Evolutionary conservation across 176 grass and related monocot species (phyloP), one percentile per base, ranked within the genome.

Genomic region (Elymus sibiricus): DNA sequence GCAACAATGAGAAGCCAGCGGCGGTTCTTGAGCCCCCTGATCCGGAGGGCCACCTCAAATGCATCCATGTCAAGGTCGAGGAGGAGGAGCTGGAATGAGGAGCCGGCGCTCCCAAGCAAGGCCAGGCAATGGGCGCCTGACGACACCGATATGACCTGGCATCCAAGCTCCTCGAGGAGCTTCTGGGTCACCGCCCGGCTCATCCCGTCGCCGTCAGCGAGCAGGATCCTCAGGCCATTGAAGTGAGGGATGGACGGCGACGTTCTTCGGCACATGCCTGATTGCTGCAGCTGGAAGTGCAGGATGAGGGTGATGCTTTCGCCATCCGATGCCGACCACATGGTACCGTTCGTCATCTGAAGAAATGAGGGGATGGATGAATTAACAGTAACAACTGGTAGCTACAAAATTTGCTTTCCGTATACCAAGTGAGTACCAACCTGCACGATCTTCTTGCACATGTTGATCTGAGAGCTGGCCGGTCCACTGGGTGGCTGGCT

Each of bases 91-190:
- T 98, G 91, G 40, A 95, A 93, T 13, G 89, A 85, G 2, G 56
- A 53, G 22, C 43, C 78, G 2, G 86, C 62, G 61, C 75, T 56
- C 3, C 71, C 74, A 9, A 98, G 71, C 53, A 80, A 83, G 72
- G 62, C 90, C 83, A 95, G 70, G 83, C 93, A 98, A 65, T 98
- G 85, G 28, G 62, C 22, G 0, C 89, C 85, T 3, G 93, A 95
- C 29, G 87, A 40, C 11, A 89, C 85, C 0, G 89, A 68, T 5
- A 73, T 60, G 42, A 93, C 93, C 34, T 47, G 87, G 28, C 95
- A 98, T 53, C 93, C 93, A 19, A 98, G 85, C 79, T 93, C 92
- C 82, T 93, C 87, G 32, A 98, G 88, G 72, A 98, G 89, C 79
- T 95, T 98, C 34, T 84, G 85, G 5, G 89, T 98, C 43, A 98